Evolutionary conservation across 2,329 filamentous ascomycete species (phyloP).

Genomic region (Aspergillus versicolor): DNA sequence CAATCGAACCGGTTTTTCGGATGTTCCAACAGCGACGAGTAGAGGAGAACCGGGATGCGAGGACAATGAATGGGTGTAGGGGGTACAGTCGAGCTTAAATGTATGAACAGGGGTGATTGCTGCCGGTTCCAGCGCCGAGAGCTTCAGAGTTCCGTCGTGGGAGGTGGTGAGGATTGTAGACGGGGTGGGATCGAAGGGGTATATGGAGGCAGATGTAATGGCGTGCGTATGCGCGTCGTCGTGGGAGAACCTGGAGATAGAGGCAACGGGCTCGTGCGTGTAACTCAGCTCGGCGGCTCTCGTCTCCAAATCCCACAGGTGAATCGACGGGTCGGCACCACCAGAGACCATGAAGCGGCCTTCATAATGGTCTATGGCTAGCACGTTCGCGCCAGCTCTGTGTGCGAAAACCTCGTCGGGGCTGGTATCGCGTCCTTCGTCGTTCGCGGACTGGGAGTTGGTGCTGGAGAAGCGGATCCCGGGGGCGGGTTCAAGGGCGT

Average conservation of each 20-base stretch:
- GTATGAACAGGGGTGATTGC: conserved; percentile 46
- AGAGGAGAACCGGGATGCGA: conserved; percentile 64
- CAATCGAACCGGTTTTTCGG: conserved; percentile 78
- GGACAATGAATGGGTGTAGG: conserved; percentile 69
- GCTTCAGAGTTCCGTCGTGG: conserved; percentile 47
- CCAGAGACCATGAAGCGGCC: conserved; percentile 78
- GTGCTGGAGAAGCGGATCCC: conserved; percentile 70
- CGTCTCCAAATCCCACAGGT: conserved; percentile 81
- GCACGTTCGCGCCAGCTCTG: conserved; percentile 72
- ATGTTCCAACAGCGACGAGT: conserved; percentile 83
- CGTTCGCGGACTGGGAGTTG: not conserved
- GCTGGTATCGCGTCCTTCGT: conserved; percentile 10
- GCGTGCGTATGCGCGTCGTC: conserved; percentile 44
- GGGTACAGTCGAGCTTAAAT: conserved; percentile 47
- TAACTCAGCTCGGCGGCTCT: conserved; percentile 50
- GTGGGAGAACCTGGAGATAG: conserved; percentile 38
- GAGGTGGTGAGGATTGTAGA: conserved; percentile 48
- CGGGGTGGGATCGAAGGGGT: conserved; percentile 49
- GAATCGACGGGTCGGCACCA: conserved; percentile 79
- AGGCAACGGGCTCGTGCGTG: conserved; percentile 54
- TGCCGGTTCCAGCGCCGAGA: conserved; percentile 41
- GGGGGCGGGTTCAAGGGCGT: conserved; percentile 66
- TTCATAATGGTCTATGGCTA: conserved; percentile 80
- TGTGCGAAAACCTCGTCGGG: conserved; percentile 57
- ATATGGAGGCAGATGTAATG: conserved; percentile 49